Conservation (phyloP, 352 stramenopile genomes). For the Globisporangium carolinianum region DNA sequence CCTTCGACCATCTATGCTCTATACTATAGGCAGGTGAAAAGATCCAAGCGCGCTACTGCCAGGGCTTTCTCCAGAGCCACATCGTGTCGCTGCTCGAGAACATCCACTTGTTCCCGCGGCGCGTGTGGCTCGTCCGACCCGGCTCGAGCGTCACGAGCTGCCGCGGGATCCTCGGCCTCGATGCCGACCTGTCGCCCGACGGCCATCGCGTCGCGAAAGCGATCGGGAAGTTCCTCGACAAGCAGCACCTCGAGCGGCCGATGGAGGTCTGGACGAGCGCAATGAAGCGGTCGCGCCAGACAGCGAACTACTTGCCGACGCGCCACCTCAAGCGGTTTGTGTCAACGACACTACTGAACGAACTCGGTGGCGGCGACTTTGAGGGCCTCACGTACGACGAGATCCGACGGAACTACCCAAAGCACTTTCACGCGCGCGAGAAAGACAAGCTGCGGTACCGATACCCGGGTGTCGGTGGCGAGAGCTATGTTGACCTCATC, state of each 20-base stretch:
- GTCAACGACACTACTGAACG: constrained; percentile 88
- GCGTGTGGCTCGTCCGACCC: constrained; percentile 88
- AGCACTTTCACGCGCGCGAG: constrained; percentile 77
- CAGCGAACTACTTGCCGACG: constrained; percentile 52
- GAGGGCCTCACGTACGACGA: constrained; percentile 85
- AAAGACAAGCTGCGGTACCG: constrained; percentile 90
- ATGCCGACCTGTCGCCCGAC: constrained; percentile 77
- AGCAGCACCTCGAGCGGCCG: constrained; percentile 57
- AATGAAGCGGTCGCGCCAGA: constrained; percentile 81
- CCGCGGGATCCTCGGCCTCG: constrained; percentile 71
- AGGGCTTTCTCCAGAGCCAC: constrained; percentile 84
- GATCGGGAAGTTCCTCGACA: constrained; percentile 83
- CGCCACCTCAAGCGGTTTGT: constrained; percentile 72
- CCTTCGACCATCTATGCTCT: not conserved
- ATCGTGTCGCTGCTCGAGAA: constrained; percentile 87
- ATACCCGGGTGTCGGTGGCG: constrained; percentile 85
- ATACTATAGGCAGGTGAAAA: constrained; percentile 71
- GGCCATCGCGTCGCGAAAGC: constrained; percentile 72
- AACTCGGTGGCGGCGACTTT: constrained; percentile 88
- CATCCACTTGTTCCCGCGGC: constrained; percentile 86
- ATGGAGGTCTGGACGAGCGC: constrained; percentile 78
- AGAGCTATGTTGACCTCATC: constrained; percentile 94
- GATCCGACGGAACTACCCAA: constrained; percentile 80
- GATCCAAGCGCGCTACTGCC: constrained; percentile 83
- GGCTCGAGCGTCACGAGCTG: constrained; percentile 75